These are phyloP conservation scores for Gaeumannomyces tritici DNA, from an alignment of 2,329 filamentous ascomycete species.

Conservation along the genomic window DNA sequence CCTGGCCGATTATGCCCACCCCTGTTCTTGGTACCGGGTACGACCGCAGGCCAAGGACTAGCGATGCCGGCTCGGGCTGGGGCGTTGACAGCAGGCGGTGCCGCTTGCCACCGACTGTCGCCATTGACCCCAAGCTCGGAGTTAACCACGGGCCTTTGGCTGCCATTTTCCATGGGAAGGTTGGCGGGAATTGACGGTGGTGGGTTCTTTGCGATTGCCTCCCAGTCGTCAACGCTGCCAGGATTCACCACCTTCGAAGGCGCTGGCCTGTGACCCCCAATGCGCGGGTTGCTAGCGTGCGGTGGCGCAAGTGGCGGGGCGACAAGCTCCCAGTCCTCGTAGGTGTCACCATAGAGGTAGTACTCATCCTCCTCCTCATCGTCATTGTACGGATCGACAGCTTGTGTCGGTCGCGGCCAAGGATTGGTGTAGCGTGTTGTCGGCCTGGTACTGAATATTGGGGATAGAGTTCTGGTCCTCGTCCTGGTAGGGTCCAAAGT, in stretches of 20 bases:
- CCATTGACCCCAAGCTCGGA: background rate
- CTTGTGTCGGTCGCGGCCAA: background rate
- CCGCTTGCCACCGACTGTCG: background rate
- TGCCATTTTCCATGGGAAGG: background rate
- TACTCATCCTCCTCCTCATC: background rate
- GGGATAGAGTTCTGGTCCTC: background rate
- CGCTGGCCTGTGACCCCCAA: no score
- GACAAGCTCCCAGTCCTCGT: no score
- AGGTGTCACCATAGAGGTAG: no score
- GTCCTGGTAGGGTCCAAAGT: background rate
- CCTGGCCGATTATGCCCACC: no score
- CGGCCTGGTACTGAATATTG: background rate
- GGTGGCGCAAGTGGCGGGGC: no score
- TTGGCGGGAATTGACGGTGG: background rate
- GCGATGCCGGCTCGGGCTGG: background rate
- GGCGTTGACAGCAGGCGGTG: background rate
- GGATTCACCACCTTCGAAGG: no score
- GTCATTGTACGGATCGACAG: background rate
- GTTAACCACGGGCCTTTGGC: background rate
- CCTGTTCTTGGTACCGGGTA: background rate
- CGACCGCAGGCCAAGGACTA: background rate
- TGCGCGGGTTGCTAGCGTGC: no score
- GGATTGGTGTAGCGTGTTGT: background rate
- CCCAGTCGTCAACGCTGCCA: background rate
- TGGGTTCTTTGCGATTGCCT: background rate